Evolutionary conservation across 495 filamentous ascomycete genomes (phyloP).

Genomic region (Hypoxylon fuscum): DNA sequence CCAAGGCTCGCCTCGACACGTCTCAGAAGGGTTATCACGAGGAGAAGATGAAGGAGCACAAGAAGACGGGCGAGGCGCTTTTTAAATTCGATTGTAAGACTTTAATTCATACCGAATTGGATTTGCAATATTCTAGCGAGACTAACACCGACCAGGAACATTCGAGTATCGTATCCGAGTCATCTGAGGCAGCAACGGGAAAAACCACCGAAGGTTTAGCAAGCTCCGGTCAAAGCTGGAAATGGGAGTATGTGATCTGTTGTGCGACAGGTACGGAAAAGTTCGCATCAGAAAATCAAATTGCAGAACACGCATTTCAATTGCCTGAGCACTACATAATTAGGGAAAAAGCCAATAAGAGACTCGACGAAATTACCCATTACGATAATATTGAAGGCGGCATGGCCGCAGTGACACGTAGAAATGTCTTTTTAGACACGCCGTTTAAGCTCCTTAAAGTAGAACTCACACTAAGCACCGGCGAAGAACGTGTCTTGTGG

Average conservation of each 20-base stretch:
- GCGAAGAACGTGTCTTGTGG: conserved; percentile 25
- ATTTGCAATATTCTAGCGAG: too few relatives aligned
- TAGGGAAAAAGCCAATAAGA: conserved; percentile 19
- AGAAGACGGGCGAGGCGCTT: too few relatives aligned
- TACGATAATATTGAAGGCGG: conserved; percentile 9
- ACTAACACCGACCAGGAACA: too few relatives aligned
- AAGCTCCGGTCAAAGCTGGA: too few relatives aligned
- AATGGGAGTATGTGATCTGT: neutral
- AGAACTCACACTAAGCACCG: conserved; percentile 15
- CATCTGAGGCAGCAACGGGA: too few relatives aligned
- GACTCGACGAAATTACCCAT: conserved; percentile 2
- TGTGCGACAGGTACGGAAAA: neutral
- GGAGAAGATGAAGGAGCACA: too few relatives aligned
- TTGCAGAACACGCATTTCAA: neutral
- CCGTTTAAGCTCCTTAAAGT: conserved; percentile 19
- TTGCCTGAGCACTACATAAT: neutral
- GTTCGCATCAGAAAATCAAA: neutral
- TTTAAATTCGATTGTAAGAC: too few relatives aligned
- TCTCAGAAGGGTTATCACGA: too few relatives aligned
- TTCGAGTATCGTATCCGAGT: too few relatives aligned
- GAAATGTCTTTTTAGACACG: conserved; percentile 1
- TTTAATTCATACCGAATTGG: too few relatives aligned
- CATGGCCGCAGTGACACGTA: conserved; percentile 11
- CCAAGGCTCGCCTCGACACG: too few relatives aligned
- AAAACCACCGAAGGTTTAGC: too few relatives aligned